Conservation (phyloP, 495 filamentous ascomycete species). For the Podospora comata region DNA sequence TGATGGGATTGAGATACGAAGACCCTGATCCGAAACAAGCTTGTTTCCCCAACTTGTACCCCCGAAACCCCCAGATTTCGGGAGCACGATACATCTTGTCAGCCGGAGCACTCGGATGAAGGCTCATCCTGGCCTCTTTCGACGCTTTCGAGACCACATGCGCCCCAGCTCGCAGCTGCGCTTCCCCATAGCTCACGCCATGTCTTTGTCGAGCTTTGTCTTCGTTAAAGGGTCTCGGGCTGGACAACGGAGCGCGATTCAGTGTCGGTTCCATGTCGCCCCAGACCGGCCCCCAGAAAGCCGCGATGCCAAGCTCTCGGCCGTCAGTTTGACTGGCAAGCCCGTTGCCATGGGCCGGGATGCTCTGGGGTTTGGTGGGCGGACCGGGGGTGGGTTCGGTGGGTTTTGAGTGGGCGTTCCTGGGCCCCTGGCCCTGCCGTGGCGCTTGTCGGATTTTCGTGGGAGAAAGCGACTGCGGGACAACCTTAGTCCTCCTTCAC, state of each 20-base stretch:
- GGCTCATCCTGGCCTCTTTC: conserved; percentile 16
- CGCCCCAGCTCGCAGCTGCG: neutral
- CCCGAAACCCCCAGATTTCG: neutral
- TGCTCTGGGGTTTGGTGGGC: neutral
- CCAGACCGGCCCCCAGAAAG: conserved; percentile 2
- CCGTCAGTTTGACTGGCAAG: neutral
- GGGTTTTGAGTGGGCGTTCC: conserved; percentile 11
- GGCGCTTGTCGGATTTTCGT: conserved; percentile 9
- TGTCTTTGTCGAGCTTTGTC: neutral
- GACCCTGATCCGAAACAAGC: conserved; percentile 9
- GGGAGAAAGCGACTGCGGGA: conserved; percentile 24
- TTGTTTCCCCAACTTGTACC: conserved; percentile 16
- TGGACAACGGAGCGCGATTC: neutral
- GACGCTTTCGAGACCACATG: neutral
- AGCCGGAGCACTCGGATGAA: conserved; percentile 22
- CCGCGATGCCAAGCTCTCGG: conserved; percentile 2
- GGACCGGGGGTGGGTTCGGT: conserved; percentile 6
- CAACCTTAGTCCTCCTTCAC: conserved; percentile 36
- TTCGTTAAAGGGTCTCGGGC: neutral
- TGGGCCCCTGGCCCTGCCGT: conserved; percentile 3
- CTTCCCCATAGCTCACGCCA: neutral
- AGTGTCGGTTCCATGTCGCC: neutral
- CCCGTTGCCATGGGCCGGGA: neutral
- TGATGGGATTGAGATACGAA: neutral
- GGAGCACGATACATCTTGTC: neutral